Evolutionary conservation across 768 basidiomycete species (phyloP), one percentile per base, ranked within the genome.

Genomic region (Amanita polypyramis): DNA sequence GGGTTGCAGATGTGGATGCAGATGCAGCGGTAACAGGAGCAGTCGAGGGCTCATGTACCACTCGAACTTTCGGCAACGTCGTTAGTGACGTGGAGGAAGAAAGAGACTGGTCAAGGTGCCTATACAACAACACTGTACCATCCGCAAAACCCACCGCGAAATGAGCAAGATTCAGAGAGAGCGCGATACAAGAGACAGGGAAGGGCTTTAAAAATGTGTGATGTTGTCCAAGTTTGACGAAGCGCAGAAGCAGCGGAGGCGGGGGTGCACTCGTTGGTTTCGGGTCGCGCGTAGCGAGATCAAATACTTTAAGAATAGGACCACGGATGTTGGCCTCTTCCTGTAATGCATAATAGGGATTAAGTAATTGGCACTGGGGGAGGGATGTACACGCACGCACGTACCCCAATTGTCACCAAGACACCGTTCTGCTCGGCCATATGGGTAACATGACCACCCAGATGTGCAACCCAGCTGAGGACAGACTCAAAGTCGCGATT

Each of bases 71-170:
- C 0, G 92, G 92, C n/a, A 97, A 65, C 5, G 82, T 64, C 10
- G 82, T 82, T 9, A 91, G 67, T 4, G 85, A 74, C 14, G 72
- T 65, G 9, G 82, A 79, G 39, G 87, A 78, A 2, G 82, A 75
- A 29, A 95, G 70, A 1, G 92, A 92, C 60, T 97, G 93, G 61
- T 94, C 85, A 15, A 97, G 70, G 58, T 97, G 90, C 5, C 90
- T 80, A 61, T 90, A 95, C 12, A 96, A 72, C 7, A 98, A 73
- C 12, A 96, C 94, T 0, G 88, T 88, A 20, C 96, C 96, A 58
- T 97, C 94, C 5, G 82, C 92, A n/a, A 98, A 76, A 11, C 94
- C 96, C 34, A 98, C 77, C 5, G 94, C 85, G 20, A 99, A 78
- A 61, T 93, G 88, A 0, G 87, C 78, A 3, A 96, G 71, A 14